Base-by-base conservation (phyloP, 164 flowering plant species). In the Kingdonia uniflora region DNA sequence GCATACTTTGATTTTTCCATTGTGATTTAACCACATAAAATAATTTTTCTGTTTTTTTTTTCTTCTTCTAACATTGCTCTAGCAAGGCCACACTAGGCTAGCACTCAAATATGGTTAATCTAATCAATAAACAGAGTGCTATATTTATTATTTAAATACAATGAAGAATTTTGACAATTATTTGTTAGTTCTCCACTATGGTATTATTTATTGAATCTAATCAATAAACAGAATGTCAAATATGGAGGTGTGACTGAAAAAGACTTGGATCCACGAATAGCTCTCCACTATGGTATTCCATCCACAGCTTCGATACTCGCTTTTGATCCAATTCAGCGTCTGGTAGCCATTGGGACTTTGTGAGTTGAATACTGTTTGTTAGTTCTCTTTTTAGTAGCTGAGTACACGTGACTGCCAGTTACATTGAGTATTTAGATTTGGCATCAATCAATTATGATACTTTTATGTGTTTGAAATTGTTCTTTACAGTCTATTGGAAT, bases 241-340 rank as follows among this genome's bases (percentile, higher is more conserved):
- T 71, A 62, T 22, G 66, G 76, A 40, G 46, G 33, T 51, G 44
- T 66, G 63, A 42, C 58, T 5, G 22, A 65, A 13, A 44, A 37
- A 22, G 81, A 79, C 23, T 64, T 79, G 70, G 75, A 80, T 57
- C 60, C 74, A 19, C 76, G 46, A 37, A 56, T 81, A 24, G 52
- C 57, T 24, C 49, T 71, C 43, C 97, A 89, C 67, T 80, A 85
- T 75, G 95, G 97, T 21, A 70, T 89, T 48, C 97, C 95, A n/a
- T 72, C 82, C 20, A 76, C 92, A n/a, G 76, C 95, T 17, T 89
- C 97, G 6, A 26, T 76, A 54, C 77, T 85, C 52, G 89, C 95
- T 57, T 80, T 74, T 62, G 95, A 89, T 51, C 78, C 81, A 42
- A 63, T 85, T 58, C 97, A 85, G 55, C 70, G 77, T 20, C 80